Evolutionary conservation across 768 basidiomycete species (phyloP).

Genomic region (Tricholoma sp.): DNA sequence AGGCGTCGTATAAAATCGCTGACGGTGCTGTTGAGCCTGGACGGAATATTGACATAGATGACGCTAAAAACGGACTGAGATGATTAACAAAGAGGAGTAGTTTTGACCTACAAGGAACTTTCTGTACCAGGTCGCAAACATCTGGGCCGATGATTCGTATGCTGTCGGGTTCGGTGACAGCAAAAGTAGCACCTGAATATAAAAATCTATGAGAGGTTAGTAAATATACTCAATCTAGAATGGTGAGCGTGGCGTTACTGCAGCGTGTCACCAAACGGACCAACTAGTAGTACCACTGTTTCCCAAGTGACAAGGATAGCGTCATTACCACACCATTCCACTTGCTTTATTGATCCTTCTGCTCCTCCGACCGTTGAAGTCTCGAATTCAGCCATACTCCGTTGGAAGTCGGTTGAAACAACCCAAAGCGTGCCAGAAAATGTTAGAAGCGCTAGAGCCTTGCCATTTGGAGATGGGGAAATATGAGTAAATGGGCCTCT

Average conservation of each 20-base stretch:
- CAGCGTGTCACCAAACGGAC: slow-evolving; percentile 84
- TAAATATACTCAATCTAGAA: slow-evolving; percentile 7
- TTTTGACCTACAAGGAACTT: slow-evolving; percentile 71
- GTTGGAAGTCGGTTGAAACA: slow-evolving; percentile 90
- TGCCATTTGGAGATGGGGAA: slow-evolving; percentile 90
- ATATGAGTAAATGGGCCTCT: slow-evolving; percentile 88
- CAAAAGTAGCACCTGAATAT: slow-evolving; percentile 70
- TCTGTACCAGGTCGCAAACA: slow-evolving; percentile 85
- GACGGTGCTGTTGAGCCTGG: slow-evolving; percentile 92
- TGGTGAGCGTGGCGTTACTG: slow-evolving; percentile 47
- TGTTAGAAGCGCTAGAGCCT: slow-evolving; percentile 81
- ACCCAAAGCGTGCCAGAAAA: slow-evolving; percentile 77
- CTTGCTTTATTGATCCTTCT: slow-evolving; percentile 57
- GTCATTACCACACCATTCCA: slow-evolving; percentile 97
- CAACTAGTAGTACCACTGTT: slow-evolving; percentile 73
- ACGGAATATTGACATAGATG: slow-evolving; percentile 77
- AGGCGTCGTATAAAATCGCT: slow-evolving; percentile 89
- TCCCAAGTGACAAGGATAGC: slow-evolving; percentile 88
- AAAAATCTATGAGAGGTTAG: slow-evolving; percentile 52
- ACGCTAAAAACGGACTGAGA: slow-evolving; percentile 38
- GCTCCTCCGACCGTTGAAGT: slow-evolving; percentile 50
- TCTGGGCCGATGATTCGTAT: slow-evolving; percentile 78
- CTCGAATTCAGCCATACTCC: slow-evolving; percentile 84
- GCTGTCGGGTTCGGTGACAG: slow-evolving; percentile 86
- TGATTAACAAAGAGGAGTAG: not conserved